Evolutionary conservation across 2,329 filamentous ascomycete genomes (phyloP), one percentile per base, ranked within the genome.

Genomic region (Teratosphaeria gauchensis): DNA sequence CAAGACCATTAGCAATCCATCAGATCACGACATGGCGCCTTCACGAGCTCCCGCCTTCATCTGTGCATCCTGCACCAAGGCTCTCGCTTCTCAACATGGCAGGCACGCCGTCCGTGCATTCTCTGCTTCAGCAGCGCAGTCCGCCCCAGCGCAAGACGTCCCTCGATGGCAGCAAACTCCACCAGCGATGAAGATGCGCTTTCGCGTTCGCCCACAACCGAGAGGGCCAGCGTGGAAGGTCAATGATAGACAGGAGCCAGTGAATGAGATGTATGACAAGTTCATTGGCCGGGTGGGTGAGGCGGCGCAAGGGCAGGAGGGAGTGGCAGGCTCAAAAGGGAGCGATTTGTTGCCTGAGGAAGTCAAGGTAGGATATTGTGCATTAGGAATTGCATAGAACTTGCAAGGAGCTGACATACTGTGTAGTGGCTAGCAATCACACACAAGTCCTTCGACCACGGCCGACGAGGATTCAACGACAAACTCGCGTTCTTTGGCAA

Each of bases 391-490:
- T 38, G 5, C 53, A 11, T 11, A 12, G 3, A 2, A 21, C 8
- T 11, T 9, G 31, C 11, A 42, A 2, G 35, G 11, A 51, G 52
- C 38, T 54, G 24, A 54, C 51, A 19, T 8, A 2, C 16, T 21
- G 7, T n/a, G 32, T 59, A 71, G 77, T 99, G 94, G 94, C 78
- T 97, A 69, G 92, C 92, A 32, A 84, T 99, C 58, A 99, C 94
- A 64, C 94, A 97, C 75, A 97, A 97, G 83, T 96, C 91, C 75
- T 97, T 96, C 71, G 92, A 99, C 72, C 91, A 97, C 71, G 94
- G 92, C 56, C 82, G 90, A 69, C 86, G 92, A 79, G 92, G 92
- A 0, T 96, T 92, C 77, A 99, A 99, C 73, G 92, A 96, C 69
- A 84, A 90, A 62, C 78, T 99, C 74, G 89, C 91, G n/a, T 91